Evolutionary conservation across 257 asterid species (phyloP), one percentile per base, ranked within the genome.

Genomic region (Solanum rostratum): DNA sequence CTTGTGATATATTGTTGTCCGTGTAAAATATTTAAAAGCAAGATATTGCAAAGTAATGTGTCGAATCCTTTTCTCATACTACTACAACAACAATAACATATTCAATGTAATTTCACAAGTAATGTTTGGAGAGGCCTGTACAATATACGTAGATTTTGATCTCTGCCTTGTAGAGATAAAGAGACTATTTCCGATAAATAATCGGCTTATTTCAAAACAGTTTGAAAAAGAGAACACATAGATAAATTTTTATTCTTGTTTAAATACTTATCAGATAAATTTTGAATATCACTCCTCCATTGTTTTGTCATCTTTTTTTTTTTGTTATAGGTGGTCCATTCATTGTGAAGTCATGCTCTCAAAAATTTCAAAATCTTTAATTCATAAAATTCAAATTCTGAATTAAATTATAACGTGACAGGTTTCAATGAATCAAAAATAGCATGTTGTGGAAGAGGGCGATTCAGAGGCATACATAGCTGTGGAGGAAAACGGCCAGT

Each of bases 381-480:
- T 15, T 4, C 12, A n/a, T n/a, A 71, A 43, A 43, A 12, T 20
- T 71, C 43, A 12, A 71, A 71, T 43, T 71, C 7, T 71, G n/a
- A 3, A 71, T 5, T 0, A 43, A 7, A n/a, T 0, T 43, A 12
- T 73, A 7, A 3, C 5, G 2, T 73, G 3, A 15, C 7, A 89
- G 92, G 90, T 24, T 18, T 89, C 20, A 55, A 88, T 52, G 90
- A 86, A 81, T 88, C 87, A 52, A 83, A 80, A 30, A 65, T 30
- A 27, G 92, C 90, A 12, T 89, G 92, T 62, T 89, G 90, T 6
- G 92, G 92, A 49, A 84, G 55, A 2, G 92, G 89, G 11, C 19
- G 7, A 18, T 86, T 59, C 10, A 86, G 84, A 18, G 92, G 90
- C 43, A 81, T 85, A 84, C 69, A 45, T 55, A 89, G 88, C 79